These are phyloP conservation scores for Stereum hirsutum DNA, from an alignment of 1,284 basidiomycete genomes.

Conservation along the genomic window DNA sequence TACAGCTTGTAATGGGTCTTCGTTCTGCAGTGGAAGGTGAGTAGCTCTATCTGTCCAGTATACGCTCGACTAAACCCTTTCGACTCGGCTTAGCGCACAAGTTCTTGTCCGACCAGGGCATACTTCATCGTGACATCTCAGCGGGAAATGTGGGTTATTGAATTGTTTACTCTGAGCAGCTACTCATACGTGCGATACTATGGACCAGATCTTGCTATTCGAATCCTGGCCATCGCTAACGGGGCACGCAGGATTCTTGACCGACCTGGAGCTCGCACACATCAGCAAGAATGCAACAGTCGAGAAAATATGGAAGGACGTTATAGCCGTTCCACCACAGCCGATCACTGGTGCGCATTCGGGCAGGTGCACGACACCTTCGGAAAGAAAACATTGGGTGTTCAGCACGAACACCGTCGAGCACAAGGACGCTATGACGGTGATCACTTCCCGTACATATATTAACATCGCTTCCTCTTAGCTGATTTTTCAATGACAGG, in stretches of 20 bases:
- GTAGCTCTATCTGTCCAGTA: too few species aligned
- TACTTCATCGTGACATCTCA: conserved; percentile 8
- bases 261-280: neutral
- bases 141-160: too few species aligned
- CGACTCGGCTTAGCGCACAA: conserved; percentile 3
- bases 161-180: too few species aligned
- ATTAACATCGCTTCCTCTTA: neutral
- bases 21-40: conserved; percentile 4
- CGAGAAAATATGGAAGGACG: neutral
- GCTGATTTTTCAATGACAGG: neutral
- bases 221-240: neutral
- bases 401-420: neutral
- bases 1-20: conserved; percentile 6
- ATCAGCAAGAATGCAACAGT: too few species aligned
- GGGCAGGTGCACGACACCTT: neutral
- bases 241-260: neutral
- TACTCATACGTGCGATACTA: too few species aligned
- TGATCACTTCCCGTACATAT: neutral
- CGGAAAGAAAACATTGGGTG: neutral
- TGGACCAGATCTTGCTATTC: conserved; percentile 9
- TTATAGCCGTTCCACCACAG: neutral
- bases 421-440: neutral
- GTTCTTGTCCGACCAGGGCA: conserved; percentile 1
- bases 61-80: neutral
- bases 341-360: neutral